Evolutionary conservation across 495 filamentous ascomycete species (phyloP).

Genomic region (Xylaria nigripes): DNA sequence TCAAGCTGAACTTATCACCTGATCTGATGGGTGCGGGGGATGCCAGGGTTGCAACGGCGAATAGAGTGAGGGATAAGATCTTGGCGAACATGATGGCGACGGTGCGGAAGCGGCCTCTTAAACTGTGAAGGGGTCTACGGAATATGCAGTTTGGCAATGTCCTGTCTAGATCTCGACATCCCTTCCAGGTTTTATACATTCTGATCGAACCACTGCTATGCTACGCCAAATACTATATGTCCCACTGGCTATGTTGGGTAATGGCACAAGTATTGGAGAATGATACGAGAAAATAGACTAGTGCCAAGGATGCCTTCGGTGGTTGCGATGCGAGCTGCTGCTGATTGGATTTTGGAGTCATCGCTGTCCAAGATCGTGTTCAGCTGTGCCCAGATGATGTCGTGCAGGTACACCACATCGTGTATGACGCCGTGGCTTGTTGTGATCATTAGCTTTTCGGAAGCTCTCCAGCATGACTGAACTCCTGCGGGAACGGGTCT

Average conservation of each 20-base stretch:
- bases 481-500: too few relatives aligned
- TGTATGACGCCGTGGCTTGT: neutral
- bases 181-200: neutral
- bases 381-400: too few relatives aligned
- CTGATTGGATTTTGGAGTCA: neutral
- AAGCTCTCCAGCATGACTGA: too few relatives aligned
- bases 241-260: neutral
- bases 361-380: too few relatives aligned
- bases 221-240: neutral
- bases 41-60: neutral
- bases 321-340: neutral
- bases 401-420: neutral
- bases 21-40: constrained; percentile 8
- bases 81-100: neutral
- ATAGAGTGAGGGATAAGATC: neutral
- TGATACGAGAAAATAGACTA: neutral
- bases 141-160: neutral
- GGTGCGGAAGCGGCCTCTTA: neutral
- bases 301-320: too few relatives aligned
- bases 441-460: neutral
- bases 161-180: neutral
- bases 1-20: constrained; percentile 31
- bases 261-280: neutral
- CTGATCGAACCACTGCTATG: neutral
- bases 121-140: neutral